phyloP scores from a whole-genome alignment of 495 filamentous ascomycete genomes.

The Aeminium ludgeri region DNA sequence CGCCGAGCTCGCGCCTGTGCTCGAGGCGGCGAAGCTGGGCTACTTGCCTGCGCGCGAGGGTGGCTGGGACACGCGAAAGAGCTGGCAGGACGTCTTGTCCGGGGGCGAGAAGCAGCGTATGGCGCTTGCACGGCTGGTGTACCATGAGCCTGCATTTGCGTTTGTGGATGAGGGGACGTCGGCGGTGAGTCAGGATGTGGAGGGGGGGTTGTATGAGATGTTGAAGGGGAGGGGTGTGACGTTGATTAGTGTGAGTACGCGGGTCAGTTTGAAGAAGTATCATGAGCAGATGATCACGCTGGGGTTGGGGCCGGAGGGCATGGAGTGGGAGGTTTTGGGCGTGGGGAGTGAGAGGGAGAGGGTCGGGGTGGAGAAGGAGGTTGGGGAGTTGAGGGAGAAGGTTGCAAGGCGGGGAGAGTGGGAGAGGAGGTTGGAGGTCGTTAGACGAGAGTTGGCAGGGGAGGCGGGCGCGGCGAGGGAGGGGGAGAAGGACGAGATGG shows the following conservation, averaged over 20 bases:
- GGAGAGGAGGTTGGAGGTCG: slow-evolving; percentile 61
- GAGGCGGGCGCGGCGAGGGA: no score
- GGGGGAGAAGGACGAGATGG: no score
- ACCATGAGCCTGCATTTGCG: slow-evolving; percentile 87
- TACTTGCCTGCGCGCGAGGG: slow-evolving; percentile 86
- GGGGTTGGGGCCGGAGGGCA: slow-evolving; percentile 45
- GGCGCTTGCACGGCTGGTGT: slow-evolving; percentile 73
- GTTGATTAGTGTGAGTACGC: slow-evolving; percentile 82
- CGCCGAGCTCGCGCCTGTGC: slow-evolving; percentile 49
- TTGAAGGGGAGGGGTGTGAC: slow-evolving; percentile 88
- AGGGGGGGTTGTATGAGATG: slow-evolving; percentile 80
- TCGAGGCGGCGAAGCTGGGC: slow-evolving; percentile 70
- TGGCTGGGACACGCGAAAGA: slow-evolving; percentile 90
- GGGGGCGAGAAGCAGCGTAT: slow-evolving; percentile 98
- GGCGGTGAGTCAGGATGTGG: slow-evolving; percentile 84
- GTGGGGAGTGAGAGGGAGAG: slow-evolving; percentile 90
- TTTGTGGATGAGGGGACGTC: slow-evolving; percentile 92
- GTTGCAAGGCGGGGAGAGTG: slow-evolving; percentile 67
- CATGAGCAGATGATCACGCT: slow-evolving; percentile 80
- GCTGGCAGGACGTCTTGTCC: slow-evolving; percentile 94
- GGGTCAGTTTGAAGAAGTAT: slow-evolving; percentile 84
- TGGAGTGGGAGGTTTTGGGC: slow-evolving; percentile 71
- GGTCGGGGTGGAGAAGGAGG: slow-evolving; percentile 73
- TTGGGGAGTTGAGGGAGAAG: slow-evolving; percentile 64
- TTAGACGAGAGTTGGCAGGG: slow-evolving; percentile 42